Percentiles rank a stretch among this genome's conserved stretches.
These are phyloP conservation scores for Fusarium keratoplasticum DNA, from an alignment of 2,329 filamentous ascomycete genomes.

Conservation along the genomic window DNA sequence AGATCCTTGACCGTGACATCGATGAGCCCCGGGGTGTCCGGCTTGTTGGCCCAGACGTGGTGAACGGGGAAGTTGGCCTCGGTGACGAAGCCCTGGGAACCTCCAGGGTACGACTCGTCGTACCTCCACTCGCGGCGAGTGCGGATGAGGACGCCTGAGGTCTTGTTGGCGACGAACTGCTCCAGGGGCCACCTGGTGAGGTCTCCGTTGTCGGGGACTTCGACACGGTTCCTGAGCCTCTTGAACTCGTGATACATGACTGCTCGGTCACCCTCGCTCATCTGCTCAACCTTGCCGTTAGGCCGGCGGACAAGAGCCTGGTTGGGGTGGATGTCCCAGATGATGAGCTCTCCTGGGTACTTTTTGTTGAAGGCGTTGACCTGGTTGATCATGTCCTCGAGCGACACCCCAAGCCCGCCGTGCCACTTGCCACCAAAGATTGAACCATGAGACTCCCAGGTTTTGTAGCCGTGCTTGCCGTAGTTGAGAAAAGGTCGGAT, in stretches of 20 bases:
- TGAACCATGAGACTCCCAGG: conserved; percentile 38
- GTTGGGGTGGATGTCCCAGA: conserved; percentile 45
- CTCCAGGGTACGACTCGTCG: conserved; percentile 38
- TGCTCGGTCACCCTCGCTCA: conserved; percentile 9
- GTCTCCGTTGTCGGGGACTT: conserved; percentile 38
- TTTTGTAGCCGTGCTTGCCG: not conserved
- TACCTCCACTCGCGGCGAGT: conserved; percentile 39
- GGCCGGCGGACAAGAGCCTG: not conserved
- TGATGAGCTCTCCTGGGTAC: conserved; percentile 49
- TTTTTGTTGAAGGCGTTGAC: conserved; percentile 46
- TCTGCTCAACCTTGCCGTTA: not conserved
- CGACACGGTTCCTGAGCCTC: conserved; percentile 34
- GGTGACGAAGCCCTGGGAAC: conserved; percentile 44
- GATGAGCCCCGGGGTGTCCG: conserved; percentile 17
- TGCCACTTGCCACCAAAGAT: conserved; percentile 25
- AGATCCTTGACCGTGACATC: conserved; percentile 39
- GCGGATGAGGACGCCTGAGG: conserved; percentile 46
- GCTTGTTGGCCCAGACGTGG: conserved; percentile 40
- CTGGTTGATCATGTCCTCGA: conserved; percentile 44
- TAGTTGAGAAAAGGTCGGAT: conserved; percentile 32
- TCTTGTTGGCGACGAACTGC: conserved; percentile 40
- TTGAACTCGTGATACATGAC: conserved; percentile 39
- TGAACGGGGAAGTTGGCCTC: conserved; percentile 39
- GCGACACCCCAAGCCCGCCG: conserved; percentile 41
- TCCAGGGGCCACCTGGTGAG: conserved; percentile 41